Percentiles rank a stretch among this genome's conserved stretches.
Evolutionary conservation across 176 grass and related monocot genomes (phyloP).

Genomic region (Bothriochloa decipiens): DNA sequence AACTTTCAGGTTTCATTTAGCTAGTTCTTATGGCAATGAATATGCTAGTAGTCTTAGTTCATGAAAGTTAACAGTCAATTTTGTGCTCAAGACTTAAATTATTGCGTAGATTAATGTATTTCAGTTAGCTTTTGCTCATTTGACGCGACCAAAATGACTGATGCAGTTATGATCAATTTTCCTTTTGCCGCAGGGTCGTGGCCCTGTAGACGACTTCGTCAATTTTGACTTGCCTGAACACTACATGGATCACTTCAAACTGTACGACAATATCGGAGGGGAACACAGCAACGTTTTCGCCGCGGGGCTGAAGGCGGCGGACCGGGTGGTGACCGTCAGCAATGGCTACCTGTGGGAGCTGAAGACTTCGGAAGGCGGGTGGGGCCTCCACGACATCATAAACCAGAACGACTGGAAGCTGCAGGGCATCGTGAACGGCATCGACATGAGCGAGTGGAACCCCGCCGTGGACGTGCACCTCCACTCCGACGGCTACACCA

Average conservation of each 20-base stretch:
- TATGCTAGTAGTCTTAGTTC: not conserved
- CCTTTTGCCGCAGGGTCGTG: constrained; percentile 61
- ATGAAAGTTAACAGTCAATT: not conserved
- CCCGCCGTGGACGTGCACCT: constrained; percentile 65
- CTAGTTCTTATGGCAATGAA: not conserved
- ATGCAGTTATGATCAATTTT: constrained; percentile 1
- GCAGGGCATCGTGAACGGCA: constrained; percentile 89
- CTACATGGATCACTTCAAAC: constrained; percentile 78
- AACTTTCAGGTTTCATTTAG: not conserved
- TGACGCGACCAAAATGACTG: not conserved
- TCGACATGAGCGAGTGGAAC: constrained; percentile 75
- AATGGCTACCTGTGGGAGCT: constrained; percentile 85
- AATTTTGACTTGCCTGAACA: constrained; percentile 67
- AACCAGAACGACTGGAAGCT: constrained; percentile 84
- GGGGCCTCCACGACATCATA: constrained; percentile 88
- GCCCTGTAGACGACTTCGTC: constrained; percentile 72
- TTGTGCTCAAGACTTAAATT: not conserved
- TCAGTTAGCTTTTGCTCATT: not conserved
- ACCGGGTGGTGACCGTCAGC: constrained; percentile 80
- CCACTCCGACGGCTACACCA: constrained; percentile 78
- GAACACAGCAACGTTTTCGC: constrained; percentile 86
- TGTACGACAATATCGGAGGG: constrained; percentile 70
- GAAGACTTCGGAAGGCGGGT: constrained; percentile 78
- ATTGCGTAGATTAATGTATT: not conserved
- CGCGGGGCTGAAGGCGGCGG: constrained; percentile 74